Evolutionary conservation across 2,329 filamentous ascomycete species (phyloP).

Genomic region (Tolypocladium inflatum): DNA sequence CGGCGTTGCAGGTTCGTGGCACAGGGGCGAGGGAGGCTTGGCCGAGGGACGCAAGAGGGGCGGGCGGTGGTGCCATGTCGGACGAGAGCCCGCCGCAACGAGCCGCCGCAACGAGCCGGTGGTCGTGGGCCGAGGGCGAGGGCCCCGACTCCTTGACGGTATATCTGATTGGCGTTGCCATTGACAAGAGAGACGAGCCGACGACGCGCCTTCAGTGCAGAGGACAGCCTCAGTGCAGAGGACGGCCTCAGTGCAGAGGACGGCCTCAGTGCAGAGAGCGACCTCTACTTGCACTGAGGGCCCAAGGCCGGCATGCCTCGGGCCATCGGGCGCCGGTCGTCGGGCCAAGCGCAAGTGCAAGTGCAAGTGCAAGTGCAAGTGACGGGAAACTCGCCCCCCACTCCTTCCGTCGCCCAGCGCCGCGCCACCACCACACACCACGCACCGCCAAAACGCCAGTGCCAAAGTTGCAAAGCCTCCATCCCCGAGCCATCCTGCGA

Average conservation of each 20-base stretch:
- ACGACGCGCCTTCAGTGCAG: no score
- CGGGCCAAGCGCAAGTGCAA: neutral
- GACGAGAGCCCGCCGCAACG: no score
- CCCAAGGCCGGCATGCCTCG: neutral
- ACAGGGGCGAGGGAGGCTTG: neutral
- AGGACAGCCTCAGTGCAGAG: no score
- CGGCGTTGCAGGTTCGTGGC: neutral
- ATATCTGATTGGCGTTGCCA: neutral
- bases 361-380: no score
- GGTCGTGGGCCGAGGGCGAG: no score
- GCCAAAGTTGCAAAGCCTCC: no score
- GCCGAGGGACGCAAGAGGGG: neutral
- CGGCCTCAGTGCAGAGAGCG: neutral
- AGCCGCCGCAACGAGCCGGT: no score
- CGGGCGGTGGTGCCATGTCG: neutral
- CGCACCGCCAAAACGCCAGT: neutral
- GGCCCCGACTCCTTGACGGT: neutral
- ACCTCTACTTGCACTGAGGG: neutral
- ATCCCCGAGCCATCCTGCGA: neutral
- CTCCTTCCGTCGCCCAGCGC: neutral
- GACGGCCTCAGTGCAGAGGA: no score
- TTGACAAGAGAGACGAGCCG: no score
- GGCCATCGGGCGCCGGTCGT: conserved; percentile 1
- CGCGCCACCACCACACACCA: neutral
- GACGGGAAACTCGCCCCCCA: neutral